Conservation (phyloP, 2,329 filamentous ascomycete genomes). For the Venturia effusa region DNA sequence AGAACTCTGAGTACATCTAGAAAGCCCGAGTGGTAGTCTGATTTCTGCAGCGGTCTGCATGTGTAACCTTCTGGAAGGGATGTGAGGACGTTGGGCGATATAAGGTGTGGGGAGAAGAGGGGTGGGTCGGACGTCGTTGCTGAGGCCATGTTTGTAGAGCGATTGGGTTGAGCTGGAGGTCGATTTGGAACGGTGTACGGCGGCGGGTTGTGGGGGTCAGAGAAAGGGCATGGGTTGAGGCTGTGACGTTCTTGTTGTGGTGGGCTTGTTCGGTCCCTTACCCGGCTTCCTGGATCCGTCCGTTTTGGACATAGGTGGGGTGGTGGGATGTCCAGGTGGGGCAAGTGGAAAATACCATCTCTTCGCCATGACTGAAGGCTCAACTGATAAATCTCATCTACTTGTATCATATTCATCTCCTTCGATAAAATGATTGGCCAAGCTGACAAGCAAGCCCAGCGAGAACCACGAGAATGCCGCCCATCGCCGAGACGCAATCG, state of each 20-base stretch:
- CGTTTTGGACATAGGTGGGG: background rate
- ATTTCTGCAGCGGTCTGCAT: conserved; percentile 66
- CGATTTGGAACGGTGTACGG: too few relatives aligned
- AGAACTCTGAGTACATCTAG: conserved; percentile 85
- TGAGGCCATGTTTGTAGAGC: background rate
- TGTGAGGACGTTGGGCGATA: conserved; percentile 63
- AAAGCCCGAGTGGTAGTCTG: conserved; percentile 73
- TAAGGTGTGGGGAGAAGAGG: conserved; percentile 67
- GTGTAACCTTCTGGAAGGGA: conserved; percentile 71
- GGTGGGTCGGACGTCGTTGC: conserved; percentile 24
- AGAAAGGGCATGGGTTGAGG: background rate
- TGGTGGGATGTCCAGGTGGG: too few relatives aligned
- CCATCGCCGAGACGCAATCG: too few relatives aligned
- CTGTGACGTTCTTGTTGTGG: background rate
- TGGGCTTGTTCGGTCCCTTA: background rate
- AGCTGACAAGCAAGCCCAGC: too few relatives aligned
- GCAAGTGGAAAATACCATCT: too few relatives aligned
- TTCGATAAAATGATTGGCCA: too few relatives aligned
- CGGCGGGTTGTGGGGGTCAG: too few relatives aligned
- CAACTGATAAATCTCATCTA: too few relatives aligned
- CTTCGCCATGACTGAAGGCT: too few relatives aligned
- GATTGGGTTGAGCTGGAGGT: background rate
- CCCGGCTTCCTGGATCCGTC: background rate
- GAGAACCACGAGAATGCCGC: too few relatives aligned
- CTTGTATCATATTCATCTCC: too few relatives aligned